These are phyloP conservation scores for Pneumocystis carinii DNA, from an alignment of 1,139 yeast species.

Conservation along the genomic window DNA sequence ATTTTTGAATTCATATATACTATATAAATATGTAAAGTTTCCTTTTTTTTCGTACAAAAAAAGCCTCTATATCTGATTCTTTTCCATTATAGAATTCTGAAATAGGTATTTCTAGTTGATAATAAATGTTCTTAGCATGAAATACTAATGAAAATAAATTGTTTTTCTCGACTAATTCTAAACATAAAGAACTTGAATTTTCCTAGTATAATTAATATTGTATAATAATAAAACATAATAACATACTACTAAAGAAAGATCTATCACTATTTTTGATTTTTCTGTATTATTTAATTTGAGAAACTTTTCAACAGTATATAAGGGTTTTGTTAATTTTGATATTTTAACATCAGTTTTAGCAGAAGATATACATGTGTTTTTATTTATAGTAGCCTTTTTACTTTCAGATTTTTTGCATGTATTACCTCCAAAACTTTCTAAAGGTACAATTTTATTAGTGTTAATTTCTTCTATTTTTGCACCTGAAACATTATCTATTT, in stretches of 20 bases:
- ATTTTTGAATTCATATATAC: not conserved
- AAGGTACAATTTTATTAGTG: not conserved
- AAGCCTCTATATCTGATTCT: not conserved
- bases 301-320: not conserved
- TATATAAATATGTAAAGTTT: not conserved
- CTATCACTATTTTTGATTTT: not conserved
- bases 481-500: not conserved
- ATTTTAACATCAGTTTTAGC: not conserved
- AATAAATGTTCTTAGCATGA: not conserved
- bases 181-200: not conserved
- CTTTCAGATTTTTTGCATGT: not conserved
- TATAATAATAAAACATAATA: not conserved
- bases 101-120: not conserved
- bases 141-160: not conserved
- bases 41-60: not conserved
- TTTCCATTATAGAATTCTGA: not conserved
- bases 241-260: not conserved
- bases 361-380: not conserved
- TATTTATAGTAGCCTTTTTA: not conserved
- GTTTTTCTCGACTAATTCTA: not conserved
- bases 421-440: slow-evolving; percentile 2
- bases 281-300: not conserved
- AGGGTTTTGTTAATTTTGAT: not conserved
- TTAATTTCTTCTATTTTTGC: not conserved
- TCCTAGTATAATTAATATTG: not conserved